phyloP scores from a whole-genome alignment of 805 yeast genomes.

The Cephaloascus albidus region DNA sequence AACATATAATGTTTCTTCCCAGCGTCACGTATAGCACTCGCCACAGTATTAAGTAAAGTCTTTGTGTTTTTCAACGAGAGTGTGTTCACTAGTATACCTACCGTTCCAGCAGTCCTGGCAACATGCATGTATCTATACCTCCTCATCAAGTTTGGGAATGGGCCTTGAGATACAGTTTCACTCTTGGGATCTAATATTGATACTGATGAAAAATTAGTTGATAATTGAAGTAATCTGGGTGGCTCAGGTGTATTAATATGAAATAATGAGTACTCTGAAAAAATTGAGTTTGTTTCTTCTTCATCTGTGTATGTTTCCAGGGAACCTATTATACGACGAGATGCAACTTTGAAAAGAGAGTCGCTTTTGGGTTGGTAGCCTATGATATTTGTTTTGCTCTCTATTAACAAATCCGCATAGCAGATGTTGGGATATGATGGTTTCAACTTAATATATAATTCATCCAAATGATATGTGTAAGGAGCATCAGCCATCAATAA shows the following conservation, averaged over 20 bases:
- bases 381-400: constrained; percentile 23
- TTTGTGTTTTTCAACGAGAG: constrained; percentile 72
- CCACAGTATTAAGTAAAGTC: constrained; percentile 51
- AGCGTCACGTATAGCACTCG: constrained; percentile 52
- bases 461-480: constrained; percentile 35
- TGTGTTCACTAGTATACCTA: constrained; percentile 87
- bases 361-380: constrained; percentile 22
- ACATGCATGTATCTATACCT: constrained; percentile 80
- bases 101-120: constrained; percentile 85
- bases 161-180: constrained; percentile 35
- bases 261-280: constrained; percentile 48
- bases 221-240: constrained; percentile 66
- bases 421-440: constrained; percentile 19
- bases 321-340: background rate
- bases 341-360: background rate
- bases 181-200: constrained; percentile 37
- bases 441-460: constrained; percentile 24
- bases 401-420: constrained; percentile 21
- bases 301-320: constrained; percentile 7
- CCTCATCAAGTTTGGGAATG: constrained; percentile 71
- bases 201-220: constrained; percentile 57
- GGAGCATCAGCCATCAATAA: constrained; percentile 73
- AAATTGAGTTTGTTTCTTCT: constrained; percentile 16
- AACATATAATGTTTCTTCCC: constrained; percentile 90
- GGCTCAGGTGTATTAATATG: constrained; percentile 70